Evolutionary conservation across 192 early-diverging fungal genomes (phyloP).

Genomic region (Backusella westeae): DNA sequence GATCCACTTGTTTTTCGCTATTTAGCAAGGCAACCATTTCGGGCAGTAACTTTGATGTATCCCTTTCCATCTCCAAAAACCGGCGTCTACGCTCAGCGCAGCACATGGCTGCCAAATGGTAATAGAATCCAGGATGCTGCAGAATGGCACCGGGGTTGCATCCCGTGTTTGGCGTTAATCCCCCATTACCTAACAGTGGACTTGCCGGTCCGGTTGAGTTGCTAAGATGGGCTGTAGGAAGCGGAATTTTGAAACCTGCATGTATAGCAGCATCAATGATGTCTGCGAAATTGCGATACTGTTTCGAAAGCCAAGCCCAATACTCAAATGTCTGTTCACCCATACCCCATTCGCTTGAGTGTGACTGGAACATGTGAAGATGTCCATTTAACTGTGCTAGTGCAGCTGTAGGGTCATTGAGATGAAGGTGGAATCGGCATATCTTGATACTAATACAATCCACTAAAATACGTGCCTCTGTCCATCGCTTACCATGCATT

Average conservation of each 20-base stretch:
- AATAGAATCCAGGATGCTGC: slow-evolving; percentile 88
- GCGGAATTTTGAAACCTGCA: slow-evolving; percentile 64
- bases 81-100: slow-evolving; percentile 66
- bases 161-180: slow-evolving; percentile 31
- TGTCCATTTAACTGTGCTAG: slow-evolving; percentile 72
- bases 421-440: slow-evolving; percentile 70
- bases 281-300: slow-evolving; percentile 82
- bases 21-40: slow-evolving; percentile 13
- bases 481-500: slow-evolving; percentile 63
- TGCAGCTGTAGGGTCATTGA: slow-evolving; percentile 65
- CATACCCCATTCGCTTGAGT: slow-evolving; percentile 57
- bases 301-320: slow-evolving; percentile 82
- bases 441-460: slow-evolving; percentile 83
- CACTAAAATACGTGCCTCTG: slow-evolving; percentile 65
- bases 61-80: slow-evolving; percentile 46
- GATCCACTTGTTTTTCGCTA: slow-evolving; percentile 59
- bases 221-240: slow-evolving; percentile 46
- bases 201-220: slow-evolving; percentile 28
- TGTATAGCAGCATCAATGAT: slow-evolving; percentile 68
- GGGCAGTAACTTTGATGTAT: background rate
- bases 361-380: slow-evolving; percentile 54
- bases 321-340: slow-evolving; percentile 82
- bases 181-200: slow-evolving; percentile 16
- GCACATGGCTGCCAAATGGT: slow-evolving; percentile 71
- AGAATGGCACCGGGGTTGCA: slow-evolving; percentile 66